Conservation (phyloP, 202 grass and related monocot genomes). For the Dendrocalamus latiflorus region DNA sequence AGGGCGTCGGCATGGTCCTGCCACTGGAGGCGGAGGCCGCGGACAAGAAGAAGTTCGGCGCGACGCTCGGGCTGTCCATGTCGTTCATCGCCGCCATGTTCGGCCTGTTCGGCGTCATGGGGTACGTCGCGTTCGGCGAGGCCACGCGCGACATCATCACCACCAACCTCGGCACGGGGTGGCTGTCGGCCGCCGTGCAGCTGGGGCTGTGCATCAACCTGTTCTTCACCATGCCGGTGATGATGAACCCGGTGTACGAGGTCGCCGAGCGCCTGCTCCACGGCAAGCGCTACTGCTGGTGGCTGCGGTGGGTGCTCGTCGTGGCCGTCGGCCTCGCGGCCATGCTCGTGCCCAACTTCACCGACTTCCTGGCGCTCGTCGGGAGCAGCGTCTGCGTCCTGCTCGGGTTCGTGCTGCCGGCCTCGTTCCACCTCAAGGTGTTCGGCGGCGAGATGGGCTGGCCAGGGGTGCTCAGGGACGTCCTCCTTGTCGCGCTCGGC, state of each 20-base stretch:
- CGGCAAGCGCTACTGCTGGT: slow-evolving; percentile 74
- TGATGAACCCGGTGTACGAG: slow-evolving; percentile 97
- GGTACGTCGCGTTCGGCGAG: slow-evolving; percentile 76
- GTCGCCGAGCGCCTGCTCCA: slow-evolving; percentile 71
- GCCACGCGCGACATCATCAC: slow-evolving; percentile 87
- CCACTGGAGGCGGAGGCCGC: slow-evolving; percentile 77
- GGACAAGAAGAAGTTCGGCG: slow-evolving; percentile 62
- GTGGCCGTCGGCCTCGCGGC: slow-evolving; percentile 45
- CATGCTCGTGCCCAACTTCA: slow-evolving; percentile 78
- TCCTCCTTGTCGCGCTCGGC: slow-evolving; percentile 43
- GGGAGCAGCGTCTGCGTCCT: slow-evolving; percentile 92
- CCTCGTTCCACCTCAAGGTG: slow-evolving; percentile 81
- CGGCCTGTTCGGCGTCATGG: slow-evolving; percentile 70
- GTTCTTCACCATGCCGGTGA: slow-evolving; percentile 95
- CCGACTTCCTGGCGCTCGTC: slow-evolving; percentile 81
- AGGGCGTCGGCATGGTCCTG: slow-evolving; percentile 89
- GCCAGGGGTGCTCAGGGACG: slow-evolving; percentile 37
- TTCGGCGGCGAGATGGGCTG: slow-evolving; percentile 62
- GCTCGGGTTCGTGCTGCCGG: slow-evolving; percentile 78
- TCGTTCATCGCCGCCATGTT: slow-evolving; percentile 72
- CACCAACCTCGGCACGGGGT: slow-evolving; percentile 74
- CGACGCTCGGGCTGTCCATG: slow-evolving; percentile 78
- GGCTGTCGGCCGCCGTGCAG: slow-evolving; percentile 68
- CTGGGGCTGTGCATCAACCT: slow-evolving; percentile 93
- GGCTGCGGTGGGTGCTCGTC: slow-evolving; percentile 71